Evolutionary conservation across 192 early-diverging fungal genomes (phyloP).

Genomic region (Entomortierella beljakovae): DNA sequence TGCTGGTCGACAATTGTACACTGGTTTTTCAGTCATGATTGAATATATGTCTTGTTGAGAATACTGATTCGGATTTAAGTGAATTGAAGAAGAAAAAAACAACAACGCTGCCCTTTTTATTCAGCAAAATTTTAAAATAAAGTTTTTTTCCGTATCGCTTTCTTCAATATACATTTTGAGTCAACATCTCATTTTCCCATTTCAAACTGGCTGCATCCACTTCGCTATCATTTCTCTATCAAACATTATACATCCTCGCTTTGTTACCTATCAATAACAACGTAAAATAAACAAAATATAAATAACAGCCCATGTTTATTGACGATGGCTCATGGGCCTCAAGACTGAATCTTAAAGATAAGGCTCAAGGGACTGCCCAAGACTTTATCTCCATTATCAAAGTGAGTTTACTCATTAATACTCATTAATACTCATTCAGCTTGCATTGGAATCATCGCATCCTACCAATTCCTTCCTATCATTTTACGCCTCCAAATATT

Average conservation of each 20-base stretch:
- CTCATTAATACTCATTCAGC: background rate
- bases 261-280: background rate
- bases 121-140: too few species aligned
- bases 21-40: background rate
- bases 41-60: background rate
- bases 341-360: conserved; percentile 35
- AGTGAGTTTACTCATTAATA: conserved; percentile 4
- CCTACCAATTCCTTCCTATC: conserved; percentile 7
- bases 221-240: background rate
- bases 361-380: conserved; percentile 27
- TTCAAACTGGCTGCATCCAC: too few species aligned
- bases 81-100: background rate
- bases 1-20: conserved; percentile 50
- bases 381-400: conserved; percentile 43
- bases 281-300: background rate
- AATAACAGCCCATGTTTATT: conserved; percentile 20
- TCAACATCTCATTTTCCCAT: background rate
- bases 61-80: too few species aligned
- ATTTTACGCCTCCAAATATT: background rate
- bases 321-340: conserved; percentile 52
- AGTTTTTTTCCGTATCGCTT: too few species aligned
- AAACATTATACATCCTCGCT: background rate
- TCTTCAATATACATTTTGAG: conserved; percentile 29
- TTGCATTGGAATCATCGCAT: background rate
- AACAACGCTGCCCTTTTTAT: background rate